These are phyloP conservation scores for Cardiosporidium cionae DNA, from an alignment of 169 alveolate species.

Conservation along the genomic window DNA sequence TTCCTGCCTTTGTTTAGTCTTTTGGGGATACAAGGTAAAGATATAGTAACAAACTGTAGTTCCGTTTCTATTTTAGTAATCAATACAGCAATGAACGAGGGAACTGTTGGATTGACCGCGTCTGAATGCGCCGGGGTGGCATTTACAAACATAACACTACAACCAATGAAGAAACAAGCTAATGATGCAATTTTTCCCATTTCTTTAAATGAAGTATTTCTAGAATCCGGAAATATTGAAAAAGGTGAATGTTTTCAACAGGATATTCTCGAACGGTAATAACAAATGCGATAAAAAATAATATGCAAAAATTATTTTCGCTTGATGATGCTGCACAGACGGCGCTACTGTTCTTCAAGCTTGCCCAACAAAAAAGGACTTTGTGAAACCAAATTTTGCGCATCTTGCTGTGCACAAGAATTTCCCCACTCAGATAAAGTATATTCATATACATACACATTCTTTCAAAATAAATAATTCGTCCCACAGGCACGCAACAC, in stretches of 20 bases:
- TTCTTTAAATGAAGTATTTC: background rate
- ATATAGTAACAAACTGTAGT: background rate
- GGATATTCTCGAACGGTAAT: no score
- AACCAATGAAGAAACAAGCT: background rate
- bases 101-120: conserved; percentile 58
- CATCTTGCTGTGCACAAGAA: background rate
- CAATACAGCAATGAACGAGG: conserved; percentile 10
- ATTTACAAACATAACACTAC: conserved; percentile 42
- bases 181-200: background rate
- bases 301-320: no score
- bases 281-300: no score
- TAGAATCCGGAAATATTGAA: no score
- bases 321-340: no score
- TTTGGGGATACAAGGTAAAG: conserved; percentile 30
- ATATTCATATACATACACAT: no score
- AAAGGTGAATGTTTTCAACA: no score
- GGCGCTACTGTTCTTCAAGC: no score
- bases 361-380: no score
- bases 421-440: background rate
- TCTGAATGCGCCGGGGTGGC: conserved; percentile 66
- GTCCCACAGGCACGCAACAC: background rate
- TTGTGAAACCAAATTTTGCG: background rate
- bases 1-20: conserved; percentile 55
- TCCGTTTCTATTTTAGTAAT: background rate
- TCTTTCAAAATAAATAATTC: no score